Evolutionary conservation across 2,329 filamentous ascomycete species (phyloP).

Genomic region (Penicillium sp.): DNA sequence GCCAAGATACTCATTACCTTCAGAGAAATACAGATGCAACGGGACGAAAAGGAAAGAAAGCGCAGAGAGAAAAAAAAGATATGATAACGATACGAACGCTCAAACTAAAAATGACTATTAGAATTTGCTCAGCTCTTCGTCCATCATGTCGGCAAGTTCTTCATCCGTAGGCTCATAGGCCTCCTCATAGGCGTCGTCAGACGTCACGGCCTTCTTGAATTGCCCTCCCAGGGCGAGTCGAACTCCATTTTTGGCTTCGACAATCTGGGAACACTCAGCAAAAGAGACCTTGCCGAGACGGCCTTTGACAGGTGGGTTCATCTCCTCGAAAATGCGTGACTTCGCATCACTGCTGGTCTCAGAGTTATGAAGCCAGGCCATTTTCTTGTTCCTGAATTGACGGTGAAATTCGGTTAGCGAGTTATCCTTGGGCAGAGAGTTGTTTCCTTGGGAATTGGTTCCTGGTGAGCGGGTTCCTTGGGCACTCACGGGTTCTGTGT

Average conservation of each 20-base stretch:
- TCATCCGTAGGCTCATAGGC: background rate
- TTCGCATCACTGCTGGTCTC: background rate
- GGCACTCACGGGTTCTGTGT: conserved; percentile 8
- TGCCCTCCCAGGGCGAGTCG: background rate
- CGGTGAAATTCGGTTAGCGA: conserved; percentile 20
- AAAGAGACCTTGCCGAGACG: background rate
- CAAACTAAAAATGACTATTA: too few species aligned
- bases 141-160: background rate
- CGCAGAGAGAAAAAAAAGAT: too few species aligned
- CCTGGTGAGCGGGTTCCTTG: background rate
- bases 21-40: too few species aligned
- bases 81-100: too few species aligned
- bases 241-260: background rate
- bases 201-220: background rate
- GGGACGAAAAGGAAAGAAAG: too few species aligned
- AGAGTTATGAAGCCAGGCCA: conserved; percentile 29
- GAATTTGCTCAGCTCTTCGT: background rate
- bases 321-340: background rate
- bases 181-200: background rate
- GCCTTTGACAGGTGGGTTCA: background rate
- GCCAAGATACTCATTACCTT: too few species aligned
- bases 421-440: background rate
- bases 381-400: conserved; percentile 31
- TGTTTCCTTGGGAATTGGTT: background rate
- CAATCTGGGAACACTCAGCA: background rate